Evolutionary conservation across 2,329 filamentous ascomycete genomes (phyloP), one percentile per base, ranked within the genome.

Genomic region (Neofusicoccum sp.): DNA sequence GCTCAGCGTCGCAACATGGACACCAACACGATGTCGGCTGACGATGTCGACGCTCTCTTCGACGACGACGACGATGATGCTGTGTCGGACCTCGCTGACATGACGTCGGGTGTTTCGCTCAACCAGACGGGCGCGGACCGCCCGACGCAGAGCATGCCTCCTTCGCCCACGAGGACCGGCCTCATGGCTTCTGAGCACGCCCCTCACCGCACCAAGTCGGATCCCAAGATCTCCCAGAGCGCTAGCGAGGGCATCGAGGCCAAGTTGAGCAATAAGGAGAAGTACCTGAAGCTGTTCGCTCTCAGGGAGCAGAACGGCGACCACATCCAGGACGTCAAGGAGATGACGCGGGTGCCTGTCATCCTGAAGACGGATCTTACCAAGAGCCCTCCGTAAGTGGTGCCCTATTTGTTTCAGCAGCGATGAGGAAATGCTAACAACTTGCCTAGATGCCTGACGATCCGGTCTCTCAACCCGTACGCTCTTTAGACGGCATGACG

Each of bases 341-440:
- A 99, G 82, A 97, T 99, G 93, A 93, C 91, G 44, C 85, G 93
- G 68, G 90, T 99, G 63, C 95, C 95, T n/a, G 90, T 99, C 67
- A 96, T 99, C 74, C 80, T 99, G 71, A 98, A 96, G 87, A 98
- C 95, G 66, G 95, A 99, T 79, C 85, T 99, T 71, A 91, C 84
- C 79, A 99, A 99, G 90, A 98, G 93, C 80, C 95, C 95, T 79
- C 95, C 95, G 93, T 99, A 89, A 87, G 95, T 93, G 64, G 8
- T 63, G 47, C 11, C 38, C 33, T 14, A 33, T 9, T 43, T 8
- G 26, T 12, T 48, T 12, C 26, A 36, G 26, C 14, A 31, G 16
- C 61, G 53, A 56, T 45, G 48, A 38, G 48, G 7, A 59, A 6
- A 30, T 41, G 20, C 58, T 83, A 76, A 83, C 67, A 48, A 14